Conservation (phyloP, 768 basidiomycete genomes). For the Lactarius vividus region DNA sequence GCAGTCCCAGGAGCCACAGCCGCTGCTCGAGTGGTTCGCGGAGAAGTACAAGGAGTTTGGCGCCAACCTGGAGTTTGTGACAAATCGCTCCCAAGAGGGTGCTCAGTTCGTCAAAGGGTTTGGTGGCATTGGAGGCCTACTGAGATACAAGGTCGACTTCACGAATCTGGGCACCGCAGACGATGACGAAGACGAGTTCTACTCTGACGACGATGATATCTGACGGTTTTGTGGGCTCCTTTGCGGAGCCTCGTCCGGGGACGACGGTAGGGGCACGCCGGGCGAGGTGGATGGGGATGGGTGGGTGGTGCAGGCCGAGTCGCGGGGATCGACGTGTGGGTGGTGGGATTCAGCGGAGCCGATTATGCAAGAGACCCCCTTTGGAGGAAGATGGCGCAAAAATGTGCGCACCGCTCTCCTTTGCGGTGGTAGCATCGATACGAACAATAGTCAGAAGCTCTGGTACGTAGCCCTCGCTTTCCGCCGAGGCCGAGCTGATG, state of each 20-base stretch:
- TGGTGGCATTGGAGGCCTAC: slow-evolving; percentile 93
- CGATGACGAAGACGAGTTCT: slow-evolving; percentile 83
- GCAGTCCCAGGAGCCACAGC: slow-evolving; percentile 71
- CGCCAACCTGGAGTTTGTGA: slow-evolving; percentile 92
- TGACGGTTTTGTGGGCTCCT: slow-evolving; percentile 86
- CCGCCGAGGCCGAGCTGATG: background rate
- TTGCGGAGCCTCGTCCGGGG: slow-evolving; percentile 65
- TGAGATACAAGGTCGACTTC: slow-evolving; percentile 98
- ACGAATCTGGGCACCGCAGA: slow-evolving; percentile 69
- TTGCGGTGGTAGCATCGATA: slow-evolving; percentile 7
- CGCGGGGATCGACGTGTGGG: slow-evolving; percentile 2
- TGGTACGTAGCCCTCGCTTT: slow-evolving; percentile 12
- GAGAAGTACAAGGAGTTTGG: slow-evolving; percentile 99
- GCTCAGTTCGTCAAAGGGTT: slow-evolving; percentile 98
- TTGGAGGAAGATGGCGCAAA: slow-evolving; percentile 2
- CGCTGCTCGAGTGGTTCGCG: slow-evolving; percentile 96
- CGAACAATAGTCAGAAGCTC: slow-evolving; percentile 4
- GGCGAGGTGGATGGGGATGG: slow-evolving; percentile 53
- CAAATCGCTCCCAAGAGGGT: slow-evolving; percentile 95
- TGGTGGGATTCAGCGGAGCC: slow-evolving; percentile 2
- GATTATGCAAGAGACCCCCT: slow-evolving; percentile 8
- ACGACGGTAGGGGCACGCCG: slow-evolving; percentile 50
- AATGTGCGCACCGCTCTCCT: slow-evolving; percentile 4
- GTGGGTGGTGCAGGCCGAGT: slow-evolving; percentile 1
- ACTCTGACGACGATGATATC: slow-evolving; percentile 69